Evolutionary conservation across 2,329 filamentous ascomycete genomes (phyloP).

Genomic region (Talaromyces verruculosus): DNA sequence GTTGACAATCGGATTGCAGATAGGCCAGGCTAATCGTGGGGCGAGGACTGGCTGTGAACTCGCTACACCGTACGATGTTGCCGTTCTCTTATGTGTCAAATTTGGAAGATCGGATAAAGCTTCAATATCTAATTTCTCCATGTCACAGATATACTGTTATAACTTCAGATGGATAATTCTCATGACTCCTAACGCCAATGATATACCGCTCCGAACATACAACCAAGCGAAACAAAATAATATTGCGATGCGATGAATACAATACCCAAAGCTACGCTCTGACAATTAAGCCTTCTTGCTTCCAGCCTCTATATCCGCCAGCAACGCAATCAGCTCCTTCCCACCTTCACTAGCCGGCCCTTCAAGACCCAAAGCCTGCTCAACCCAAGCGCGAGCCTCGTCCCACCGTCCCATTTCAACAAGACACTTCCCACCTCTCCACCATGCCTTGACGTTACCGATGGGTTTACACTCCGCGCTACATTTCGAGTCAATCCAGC

Average conservation of each 20-base stretch:
- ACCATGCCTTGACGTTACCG: slow-evolving; percentile 94
- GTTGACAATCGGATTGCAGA: not conserved
- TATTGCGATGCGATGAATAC: not conserved
- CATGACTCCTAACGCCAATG: not conserved
- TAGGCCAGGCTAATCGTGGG: not conserved
- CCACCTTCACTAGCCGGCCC: slow-evolving; percentile 55
- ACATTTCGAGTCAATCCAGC: slow-evolving; percentile 79
- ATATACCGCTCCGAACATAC: slow-evolving; percentile 1
- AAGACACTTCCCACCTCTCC: slow-evolving; percentile 79
- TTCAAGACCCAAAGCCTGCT: slow-evolving; percentile 77
- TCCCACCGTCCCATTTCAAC: slow-evolving; percentile 85
- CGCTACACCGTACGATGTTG: not conserved
- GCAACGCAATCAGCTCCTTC: slow-evolving; percentile 56
- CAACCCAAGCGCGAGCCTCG: slow-evolving; percentile 79
- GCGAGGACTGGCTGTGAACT: not conserved
- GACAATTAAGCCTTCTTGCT: slow-evolving; percentile 19
- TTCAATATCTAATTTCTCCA: not conserved
- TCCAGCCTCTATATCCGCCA: slow-evolving; percentile 60
- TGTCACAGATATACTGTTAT: not conserved
- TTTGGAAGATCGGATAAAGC: not conserved
- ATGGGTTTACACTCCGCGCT: slow-evolving; percentile 84
- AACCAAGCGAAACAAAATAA: not conserved
- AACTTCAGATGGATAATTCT: not conserved
- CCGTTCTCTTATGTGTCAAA: slow-evolving; percentile 4
- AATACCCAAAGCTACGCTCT: not conserved